phyloP scores from a whole-genome alignment of 2,329 filamentous ascomycete genomes.

The Pyricularia sp. region DNA sequence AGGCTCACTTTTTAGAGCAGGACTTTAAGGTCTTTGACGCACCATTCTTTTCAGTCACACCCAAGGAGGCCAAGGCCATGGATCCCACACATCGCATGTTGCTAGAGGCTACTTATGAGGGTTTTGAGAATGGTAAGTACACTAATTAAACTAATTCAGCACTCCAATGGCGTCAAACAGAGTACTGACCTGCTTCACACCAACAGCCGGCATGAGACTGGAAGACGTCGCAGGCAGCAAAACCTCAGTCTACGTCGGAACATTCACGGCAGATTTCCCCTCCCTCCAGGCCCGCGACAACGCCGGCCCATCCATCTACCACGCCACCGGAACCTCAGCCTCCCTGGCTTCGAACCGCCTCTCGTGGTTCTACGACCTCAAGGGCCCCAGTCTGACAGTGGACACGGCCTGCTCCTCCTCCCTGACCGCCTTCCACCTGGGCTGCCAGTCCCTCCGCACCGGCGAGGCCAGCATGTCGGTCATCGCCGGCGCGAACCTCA shows the following conservation, averaged over 20 bases:
- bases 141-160: too few relatives aligned
- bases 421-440: slow-evolving; percentile 16
- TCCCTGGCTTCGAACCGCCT: slow-evolving; percentile 11
- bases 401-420: slow-evolving; percentile 11
- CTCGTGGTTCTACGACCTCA: slow-evolving; percentile 13
- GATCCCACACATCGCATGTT: slow-evolving; percentile 18
- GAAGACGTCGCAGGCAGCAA: slow-evolving; percentile 18
- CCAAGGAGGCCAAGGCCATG: slow-evolving; percentile 23
- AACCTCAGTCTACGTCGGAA: slow-evolving; percentile 21
- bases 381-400: slow-evolving; percentile 9
- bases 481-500: slow-evolving; percentile 21
- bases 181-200: slow-evolving; percentile 12
- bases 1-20: slow-evolving; percentile 23
- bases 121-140: slow-evolving; percentile 31
- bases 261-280: slow-evolving; percentile 7
- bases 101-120: slow-evolving; percentile 33
- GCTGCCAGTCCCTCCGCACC: slow-evolving; percentile 16
- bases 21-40: slow-evolving; percentile 20
- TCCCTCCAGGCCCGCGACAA: slow-evolving; percentile 9
- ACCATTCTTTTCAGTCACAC: slow-evolving; percentile 25
- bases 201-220: slow-evolving; percentile 18
- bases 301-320: slow-evolving; percentile 12
- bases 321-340: slow-evolving; percentile 14
- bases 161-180: too few relatives aligned
- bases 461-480: slow-evolving; percentile 16